phyloP scores from a whole-genome alignment of 2,329 filamentous ascomycete genomes.

The Aspergillus tamarii region DNA sequence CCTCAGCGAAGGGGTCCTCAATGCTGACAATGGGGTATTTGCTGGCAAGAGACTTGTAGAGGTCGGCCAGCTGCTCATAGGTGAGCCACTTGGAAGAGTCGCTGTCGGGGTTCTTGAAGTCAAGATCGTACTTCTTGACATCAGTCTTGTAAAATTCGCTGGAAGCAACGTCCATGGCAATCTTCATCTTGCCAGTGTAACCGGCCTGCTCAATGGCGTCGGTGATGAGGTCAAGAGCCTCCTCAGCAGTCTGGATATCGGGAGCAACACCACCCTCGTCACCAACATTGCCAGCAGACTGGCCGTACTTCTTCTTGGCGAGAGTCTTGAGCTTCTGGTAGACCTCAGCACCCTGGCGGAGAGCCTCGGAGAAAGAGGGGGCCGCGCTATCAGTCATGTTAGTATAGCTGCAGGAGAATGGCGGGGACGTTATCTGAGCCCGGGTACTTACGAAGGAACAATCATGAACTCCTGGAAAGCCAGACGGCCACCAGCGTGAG shows the following conservation, averaged over 20 bases:
- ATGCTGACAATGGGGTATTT: slow-evolving; percentile 99
- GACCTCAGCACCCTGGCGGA: slow-evolving; percentile 95
- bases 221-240: slow-evolving; percentile 95
- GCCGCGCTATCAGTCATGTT: slow-evolving; percentile 62
- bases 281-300: slow-evolving; percentile 97
- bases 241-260: slow-evolving; percentile 95
- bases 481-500: slow-evolving; percentile 94
- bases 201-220: slow-evolving; percentile 92
- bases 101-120: slow-evolving; percentile 99
- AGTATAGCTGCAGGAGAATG: background rate
- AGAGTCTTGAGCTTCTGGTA: slow-evolving; percentile 97
- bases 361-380: slow-evolving; percentile 89
- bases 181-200: slow-evolving; percentile 95
- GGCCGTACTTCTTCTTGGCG: slow-evolving; percentile 99
- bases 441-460: slow-evolving; percentile 69
- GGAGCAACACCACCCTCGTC: slow-evolving; percentile 99
- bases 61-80: slow-evolving; percentile 91
- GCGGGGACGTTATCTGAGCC: too few relatives aligned
- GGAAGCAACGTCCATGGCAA: slow-evolving; percentile 98
- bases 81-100: slow-evolving; percentile 97
- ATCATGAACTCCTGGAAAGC: slow-evolving; percentile 98
- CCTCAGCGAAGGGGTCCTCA: slow-evolving; percentile 98
- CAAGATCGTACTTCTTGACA: slow-evolving; percentile 98
- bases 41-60: slow-evolving; percentile 83
- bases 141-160: slow-evolving; percentile 99